Base-by-base conservation (phyloP, 2,329 filamentous ascomycete species). In the Talaromyces atroroseus region DNA sequence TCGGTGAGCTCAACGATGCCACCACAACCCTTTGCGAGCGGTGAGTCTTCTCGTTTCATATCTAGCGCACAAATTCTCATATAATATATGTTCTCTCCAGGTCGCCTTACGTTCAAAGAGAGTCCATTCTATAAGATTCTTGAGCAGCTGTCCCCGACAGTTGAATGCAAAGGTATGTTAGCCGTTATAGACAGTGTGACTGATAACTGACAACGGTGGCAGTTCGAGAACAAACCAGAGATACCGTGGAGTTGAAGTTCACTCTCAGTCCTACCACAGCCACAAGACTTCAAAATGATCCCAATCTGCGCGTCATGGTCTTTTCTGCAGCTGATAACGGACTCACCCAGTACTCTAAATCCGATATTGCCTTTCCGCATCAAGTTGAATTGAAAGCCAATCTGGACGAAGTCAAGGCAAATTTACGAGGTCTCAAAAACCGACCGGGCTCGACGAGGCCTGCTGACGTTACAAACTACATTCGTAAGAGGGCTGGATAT, bases 351-450 rank as follows among this genome's bases (percentile, higher is more conserved):
- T 88, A 89, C 60, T 70, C 72, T 18, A 73, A 76, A 36, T 75
- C 76, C 51, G 90, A 97, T 60, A 85, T 99, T 54, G 78, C 89
- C 0, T 99, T 99, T 62, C 94, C 94, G 1, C 85, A 92, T 64
- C 91, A 96, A 73, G 88, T 94, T 32, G 94, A 99, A 69, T 81
- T 99, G 57, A 92, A 91, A 68, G 84, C 96, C 56, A 99, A 99
- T 64, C 82, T 85, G 10, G 88, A 88, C 34, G 90, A 96, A 57
- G 82, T 96, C 63, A 94, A 92, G 71, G 87, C 88, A n/a, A 99
- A 97, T 69, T 80, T 95, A 63, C 88, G 94, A 63, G 94, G 94
- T 4, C 74, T 99, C 60, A 99, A 99, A 74, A 96, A 96, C 71
- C 95, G 94, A 71, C 90, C 92, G 6, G 94, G 94, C 21, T 95